These are phyloP conservation scores for Testicularia cyperi DNA, from an alignment of 1,284 basidiomycete species.

Conservation along the genomic window DNA sequence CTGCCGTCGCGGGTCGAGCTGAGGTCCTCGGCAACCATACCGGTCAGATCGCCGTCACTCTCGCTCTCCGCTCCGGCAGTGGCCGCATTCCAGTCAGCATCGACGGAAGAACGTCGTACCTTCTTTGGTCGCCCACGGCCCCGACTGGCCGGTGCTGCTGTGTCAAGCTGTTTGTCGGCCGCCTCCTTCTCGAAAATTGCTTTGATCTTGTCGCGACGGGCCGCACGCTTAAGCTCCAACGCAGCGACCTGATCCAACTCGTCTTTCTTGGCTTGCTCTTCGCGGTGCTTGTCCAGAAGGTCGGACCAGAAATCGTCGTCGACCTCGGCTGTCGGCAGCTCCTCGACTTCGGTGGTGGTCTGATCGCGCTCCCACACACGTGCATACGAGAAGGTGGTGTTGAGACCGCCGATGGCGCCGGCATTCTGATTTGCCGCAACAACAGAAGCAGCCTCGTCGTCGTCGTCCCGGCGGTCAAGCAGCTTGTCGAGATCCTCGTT, in stretches of 20 bases:
- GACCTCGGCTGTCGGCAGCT: slow-evolving; percentile 42
- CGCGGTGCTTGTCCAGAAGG: slow-evolving; percentile 52
- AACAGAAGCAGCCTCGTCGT: slow-evolving; percentile 34
- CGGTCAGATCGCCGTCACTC: slow-evolving; percentile 20
- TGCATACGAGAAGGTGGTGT: slow-evolving; percentile 54
- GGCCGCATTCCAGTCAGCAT: slow-evolving; percentile 15
- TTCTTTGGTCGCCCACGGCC: slow-evolving; percentile 17
- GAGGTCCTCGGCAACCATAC: slow-evolving; percentile 12
- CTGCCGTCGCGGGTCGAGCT: too few species aligned
- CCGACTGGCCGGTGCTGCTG: slow-evolving; percentile 10
- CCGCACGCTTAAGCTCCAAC: slow-evolving; percentile 14
- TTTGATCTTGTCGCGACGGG: slow-evolving; percentile 24
- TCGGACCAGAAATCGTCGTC: slow-evolving; percentile 54
- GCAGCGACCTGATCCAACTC: slow-evolving; percentile 14
- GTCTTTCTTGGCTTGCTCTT: slow-evolving; percentile 24
- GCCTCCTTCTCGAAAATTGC: slow-evolving; percentile 17
- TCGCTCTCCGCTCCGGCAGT: slow-evolving; percentile 10
- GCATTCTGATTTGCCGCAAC: background rate
- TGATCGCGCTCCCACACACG: slow-evolving; percentile 56
- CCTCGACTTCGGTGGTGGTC: slow-evolving; percentile 4
- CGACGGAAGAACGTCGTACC: slow-evolving; percentile 5
- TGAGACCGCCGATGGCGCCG: slow-evolving; percentile 16
- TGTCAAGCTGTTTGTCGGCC: background rate
- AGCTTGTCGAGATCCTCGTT: slow-evolving; percentile 58
- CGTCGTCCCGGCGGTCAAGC: slow-evolving; percentile 46